A percentile compares a stretch with the other conserved stretches of the same genome.
Conservation (phyloP, 192 early-diverging fungal genomes). For the Lunasporangiospora selenospora region DNA sequence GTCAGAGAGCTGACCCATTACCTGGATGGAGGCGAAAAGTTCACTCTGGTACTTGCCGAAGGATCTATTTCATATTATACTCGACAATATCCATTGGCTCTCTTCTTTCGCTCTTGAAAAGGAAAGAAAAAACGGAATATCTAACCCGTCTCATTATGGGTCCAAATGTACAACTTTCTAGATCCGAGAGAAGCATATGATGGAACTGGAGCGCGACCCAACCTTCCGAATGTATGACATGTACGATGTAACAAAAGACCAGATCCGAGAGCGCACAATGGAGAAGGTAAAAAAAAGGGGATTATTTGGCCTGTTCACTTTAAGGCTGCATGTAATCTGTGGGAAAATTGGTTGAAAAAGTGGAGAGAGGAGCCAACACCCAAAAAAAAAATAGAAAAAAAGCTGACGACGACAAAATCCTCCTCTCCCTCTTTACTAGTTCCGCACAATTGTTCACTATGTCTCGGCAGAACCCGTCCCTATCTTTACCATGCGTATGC, state of each 20-base stretch:
- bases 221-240: slow-evolving; percentile 81
- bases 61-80: too few species aligned
- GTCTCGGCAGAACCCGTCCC: slow-evolving; percentile 70
- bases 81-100: too few species aligned
- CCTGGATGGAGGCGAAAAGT: slow-evolving; percentile 77
- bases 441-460: slow-evolving; percentile 68
- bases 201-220: slow-evolving; percentile 85
- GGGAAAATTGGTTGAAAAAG: too few species aligned
- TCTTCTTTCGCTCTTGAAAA: too few species aligned
- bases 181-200: slow-evolving; percentile 80
- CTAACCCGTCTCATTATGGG: background rate
- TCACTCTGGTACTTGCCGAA: slow-evolving; percentile 57
- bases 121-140: too few species aligned
- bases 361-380: too few species aligned
- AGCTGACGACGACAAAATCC: too few species aligned
- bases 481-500: slow-evolving; percentile 74
- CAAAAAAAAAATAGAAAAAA: too few species aligned
- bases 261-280: slow-evolving; percentile 87
- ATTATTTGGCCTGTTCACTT: too few species aligned
- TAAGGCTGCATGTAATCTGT: too few species aligned
- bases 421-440: too few species aligned
- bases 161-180: too few species aligned
- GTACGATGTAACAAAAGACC: slow-evolving; percentile 74
- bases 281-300: slow-evolving; percentile 73
- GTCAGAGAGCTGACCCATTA: slow-evolving; percentile 83